phyloP scores from a whole-genome alignment of 1,284 basidiomycete genomes.

The Pseudozyma thailandica region DNA sequence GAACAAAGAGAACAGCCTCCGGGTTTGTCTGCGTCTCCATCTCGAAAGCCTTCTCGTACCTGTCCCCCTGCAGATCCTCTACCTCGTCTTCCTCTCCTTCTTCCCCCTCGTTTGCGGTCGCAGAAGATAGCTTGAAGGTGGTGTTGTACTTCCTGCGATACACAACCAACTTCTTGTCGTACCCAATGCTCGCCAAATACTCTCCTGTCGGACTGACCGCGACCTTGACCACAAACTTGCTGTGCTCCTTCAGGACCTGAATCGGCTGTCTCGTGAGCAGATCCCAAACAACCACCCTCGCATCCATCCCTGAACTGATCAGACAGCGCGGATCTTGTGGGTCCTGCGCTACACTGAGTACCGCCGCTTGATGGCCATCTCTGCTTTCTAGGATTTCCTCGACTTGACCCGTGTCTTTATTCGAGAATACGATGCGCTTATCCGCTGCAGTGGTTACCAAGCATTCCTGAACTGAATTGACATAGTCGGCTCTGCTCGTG shows the following conservation, averaged over 20 bases:
- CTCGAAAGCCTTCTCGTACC: conserved; percentile 47
- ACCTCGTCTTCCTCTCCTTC: conserved; percentile 14
- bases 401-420: conserved; percentile 50
- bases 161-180: conserved; percentile 58
- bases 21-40: conserved; percentile 56
- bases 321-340: conserved; percentile 45
- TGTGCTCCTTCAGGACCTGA: conserved; percentile 54
- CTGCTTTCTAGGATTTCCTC: conserved; percentile 56
- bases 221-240: conserved; percentile 59
- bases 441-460: conserved; percentile 58
- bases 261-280: conserved; percentile 33
- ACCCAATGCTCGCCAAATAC: conserved; percentile 59
- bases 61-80: conserved; percentile 24
- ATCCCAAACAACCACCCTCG: conserved; percentile 61
- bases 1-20: conserved; percentile 59
- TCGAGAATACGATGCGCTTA: conserved; percentile 53
- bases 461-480: conserved; percentile 16
- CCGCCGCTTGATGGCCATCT: conserved; percentile 56
- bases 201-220: conserved; percentile 47
- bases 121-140: neutral
- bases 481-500: conserved; percentile 13
- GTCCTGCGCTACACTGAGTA: conserved; percentile 55
- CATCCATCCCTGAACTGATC: conserved; percentile 62
- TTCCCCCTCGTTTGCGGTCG: neutral
- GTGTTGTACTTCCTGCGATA: conserved; percentile 38